These are phyloP conservation scores for Colletotrichum acutatum DNA, from an alignment of 2,329 filamentous ascomycete genomes.

Conservation along the genomic window DNA sequence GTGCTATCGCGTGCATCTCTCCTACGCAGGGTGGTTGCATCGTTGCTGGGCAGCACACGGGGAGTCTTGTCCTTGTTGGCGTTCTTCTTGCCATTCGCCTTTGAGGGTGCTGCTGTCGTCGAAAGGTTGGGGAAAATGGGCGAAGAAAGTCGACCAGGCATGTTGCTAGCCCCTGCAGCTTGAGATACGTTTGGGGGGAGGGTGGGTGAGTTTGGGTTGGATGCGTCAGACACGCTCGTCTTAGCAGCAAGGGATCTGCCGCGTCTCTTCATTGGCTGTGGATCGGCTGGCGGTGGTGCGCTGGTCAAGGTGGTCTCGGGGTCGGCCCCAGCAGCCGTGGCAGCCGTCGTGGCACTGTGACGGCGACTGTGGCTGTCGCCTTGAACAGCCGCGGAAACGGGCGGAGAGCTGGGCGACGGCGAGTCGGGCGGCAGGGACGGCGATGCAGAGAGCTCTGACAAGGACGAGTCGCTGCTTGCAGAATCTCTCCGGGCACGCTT, in stretches of 20 bases:
- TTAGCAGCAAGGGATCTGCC: constrained; percentile 52
- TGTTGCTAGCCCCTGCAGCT: constrained; percentile 45
- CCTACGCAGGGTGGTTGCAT: constrained; percentile 48
- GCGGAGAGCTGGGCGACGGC: constrained; percentile 46
- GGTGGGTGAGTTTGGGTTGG: constrained; percentile 48
- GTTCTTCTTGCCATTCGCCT: constrained; percentile 40
- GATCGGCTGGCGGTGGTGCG: constrained; percentile 36
- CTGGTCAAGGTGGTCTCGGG: constrained; percentile 31
- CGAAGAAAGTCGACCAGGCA: constrained; percentile 52
- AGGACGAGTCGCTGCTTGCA: constrained; percentile 55
- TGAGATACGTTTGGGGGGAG: constrained; percentile 39
- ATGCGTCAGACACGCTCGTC: constrained; percentile 51
- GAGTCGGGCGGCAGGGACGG: constrained; percentile 46
- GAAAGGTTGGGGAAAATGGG: constrained; percentile 46
- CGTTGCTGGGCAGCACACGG: constrained; percentile 36
- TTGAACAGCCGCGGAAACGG: constrained; percentile 32
- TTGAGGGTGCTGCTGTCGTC: constrained; percentile 28
- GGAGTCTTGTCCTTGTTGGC: constrained; percentile 38
- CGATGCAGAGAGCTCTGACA: constrained; percentile 48
- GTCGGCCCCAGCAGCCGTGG: constrained; percentile 36
- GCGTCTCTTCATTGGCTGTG: constrained; percentile 53
- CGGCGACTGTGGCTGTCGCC: constrained; percentile 36
- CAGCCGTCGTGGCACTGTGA: constrained; percentile 36
- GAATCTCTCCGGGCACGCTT: constrained; percentile 50
- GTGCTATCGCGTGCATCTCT: constrained; percentile 53